Evolutionary conservation across 331 rosid genomes (phyloP), one percentile per base, ranked within the genome.

Genomic region (Dryas integrifolia): DNA sequence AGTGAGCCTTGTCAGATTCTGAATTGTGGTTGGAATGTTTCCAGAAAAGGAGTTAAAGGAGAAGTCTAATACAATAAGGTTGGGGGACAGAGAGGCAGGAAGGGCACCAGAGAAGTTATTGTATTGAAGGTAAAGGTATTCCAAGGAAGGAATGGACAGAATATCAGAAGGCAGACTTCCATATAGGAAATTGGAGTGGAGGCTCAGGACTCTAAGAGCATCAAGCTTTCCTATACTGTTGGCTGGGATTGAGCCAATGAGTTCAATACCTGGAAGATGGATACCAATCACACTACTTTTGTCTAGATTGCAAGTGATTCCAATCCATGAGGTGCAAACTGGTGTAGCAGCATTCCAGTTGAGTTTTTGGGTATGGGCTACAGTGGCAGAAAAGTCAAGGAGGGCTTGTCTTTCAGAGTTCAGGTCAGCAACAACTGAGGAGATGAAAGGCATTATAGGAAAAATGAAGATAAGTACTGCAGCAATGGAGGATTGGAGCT

Each of bases 241-340:
- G 58, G 65, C 82, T 40, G 89, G 96, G 80, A 91, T 85, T 26
- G 83, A 70, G 0, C 97, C 96, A 0, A 70, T 62, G 40, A 91
- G 67, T 62, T 91, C 92, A 58, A 85, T 59, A 30, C 86, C 96
- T 1, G 97, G 97, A 74, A 91, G 92, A 76, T 80, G 92, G 51
- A 91, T 65, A 5, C 85, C 89, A 58, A 61, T 43, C 59, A 91
- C 96, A 50, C 87, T 86, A 50, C 80, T 87, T 69, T 46, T 5
- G 35, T 86, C 70, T 0, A 49, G n/a, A 77, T 84, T 75, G 76
- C 97, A 91, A 44, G 83, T 79, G 69, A 91, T 85, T 24, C 97
- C 97, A 69, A 80, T 2, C 97, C 97, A 91, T 24, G 90, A 82
- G 60, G 72, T 71, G 62, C 97, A 91, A 73, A 91, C 72, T 78